A percentile compares a stretch with the other conserved stretches of the same genome.
Evolutionary conservation across 805 yeast genomes (phyloP).

Genomic region (Candida germanica): DNA sequence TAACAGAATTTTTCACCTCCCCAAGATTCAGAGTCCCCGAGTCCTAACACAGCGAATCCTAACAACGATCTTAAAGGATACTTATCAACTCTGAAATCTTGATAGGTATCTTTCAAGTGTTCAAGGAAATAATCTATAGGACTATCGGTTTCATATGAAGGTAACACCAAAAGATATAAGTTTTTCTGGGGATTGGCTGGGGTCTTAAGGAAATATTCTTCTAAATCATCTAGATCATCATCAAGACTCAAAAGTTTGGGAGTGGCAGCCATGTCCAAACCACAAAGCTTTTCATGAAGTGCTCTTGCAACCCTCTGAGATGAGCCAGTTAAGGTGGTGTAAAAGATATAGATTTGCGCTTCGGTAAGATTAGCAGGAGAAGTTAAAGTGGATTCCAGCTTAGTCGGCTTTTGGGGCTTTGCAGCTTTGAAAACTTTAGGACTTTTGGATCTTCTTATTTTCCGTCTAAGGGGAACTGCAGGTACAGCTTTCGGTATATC

Average conservation of each 20-base stretch:
- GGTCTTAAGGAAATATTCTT: conserved; percentile 69
- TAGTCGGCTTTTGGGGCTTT: conserved; percentile 27
- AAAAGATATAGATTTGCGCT: conserved; percentile 66
- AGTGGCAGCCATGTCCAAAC: conserved; percentile 22
- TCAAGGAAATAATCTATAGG: conserved; percentile 87
- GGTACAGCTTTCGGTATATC: conserved; percentile 12
- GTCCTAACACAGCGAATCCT: conserved; percentile 83
- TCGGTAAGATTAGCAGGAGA: conserved; percentile 40
- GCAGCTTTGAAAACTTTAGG: conserved; percentile 40
- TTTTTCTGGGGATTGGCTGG: conserved; percentile 47
- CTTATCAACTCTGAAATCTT: conserved; percentile 83
- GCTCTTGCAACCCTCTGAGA: conserved; percentile 65
- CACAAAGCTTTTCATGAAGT: conserved; percentile 39
- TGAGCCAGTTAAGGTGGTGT: conserved; percentile 84
- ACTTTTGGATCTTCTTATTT: conserved; percentile 20
- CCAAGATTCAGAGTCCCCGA: conserved; percentile 89
- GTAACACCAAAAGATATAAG: conserved; percentile 71
- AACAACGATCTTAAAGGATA: conserved; percentile 65
- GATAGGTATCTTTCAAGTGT: conserved; percentile 72
- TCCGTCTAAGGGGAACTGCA: conserved; percentile 15
- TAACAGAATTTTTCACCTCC: conserved; percentile 68
- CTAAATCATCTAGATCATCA: conserved; percentile 78
- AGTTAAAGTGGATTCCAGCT: conserved; percentile 29
- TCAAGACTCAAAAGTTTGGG: conserved; percentile 69
- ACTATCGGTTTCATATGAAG: conserved; percentile 90